Conservation (phyloP, 1,284 basidiomycete species). For the Chalciporus sp. region DNA sequence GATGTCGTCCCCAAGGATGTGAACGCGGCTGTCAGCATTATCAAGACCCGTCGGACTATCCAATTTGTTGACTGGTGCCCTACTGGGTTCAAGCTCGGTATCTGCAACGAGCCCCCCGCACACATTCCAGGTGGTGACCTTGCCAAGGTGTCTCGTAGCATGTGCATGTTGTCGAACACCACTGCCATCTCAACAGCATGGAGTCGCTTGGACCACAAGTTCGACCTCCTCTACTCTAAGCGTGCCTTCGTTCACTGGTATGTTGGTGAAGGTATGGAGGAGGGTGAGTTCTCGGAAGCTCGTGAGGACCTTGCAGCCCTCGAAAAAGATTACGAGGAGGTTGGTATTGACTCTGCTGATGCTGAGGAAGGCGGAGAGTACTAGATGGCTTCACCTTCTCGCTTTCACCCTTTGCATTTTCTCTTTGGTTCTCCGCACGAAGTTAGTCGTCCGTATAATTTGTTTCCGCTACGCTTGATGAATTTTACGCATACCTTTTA, state of each 20-base stretch:
- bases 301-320: constrained; percentile 96
- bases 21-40: constrained; percentile 82
- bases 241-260: constrained; percentile 95
- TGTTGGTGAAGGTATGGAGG: constrained; percentile 98
- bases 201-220: constrained; percentile 93
- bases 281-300: constrained; percentile 98
- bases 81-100: constrained; percentile 87
- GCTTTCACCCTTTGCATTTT: constrained; percentile 17
- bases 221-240: constrained; percentile 91
- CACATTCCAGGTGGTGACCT: constrained; percentile 86
- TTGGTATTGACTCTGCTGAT: constrained; percentile 89
- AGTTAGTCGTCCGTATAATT: constrained; percentile 35
- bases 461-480: constrained; percentile 26
- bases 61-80: constrained; percentile 93
- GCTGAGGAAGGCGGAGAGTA: constrained; percentile 80
- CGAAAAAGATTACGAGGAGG: constrained; percentile 97
- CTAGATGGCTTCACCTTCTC: constrained; percentile 38
- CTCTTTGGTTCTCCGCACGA: constrained; percentile 20
- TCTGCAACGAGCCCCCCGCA: constrained; percentile 88
- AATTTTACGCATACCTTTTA: constrained; percentile 31
- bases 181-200: constrained; percentile 88
- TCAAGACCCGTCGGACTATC: constrained; percentile 85
- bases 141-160: constrained; percentile 83
- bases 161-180: constrained; percentile 91
- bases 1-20: constrained; percentile 92